Conservation (phyloP, 1,284 basidiomycete genomes). For the Volvariella volvacea region DNA sequence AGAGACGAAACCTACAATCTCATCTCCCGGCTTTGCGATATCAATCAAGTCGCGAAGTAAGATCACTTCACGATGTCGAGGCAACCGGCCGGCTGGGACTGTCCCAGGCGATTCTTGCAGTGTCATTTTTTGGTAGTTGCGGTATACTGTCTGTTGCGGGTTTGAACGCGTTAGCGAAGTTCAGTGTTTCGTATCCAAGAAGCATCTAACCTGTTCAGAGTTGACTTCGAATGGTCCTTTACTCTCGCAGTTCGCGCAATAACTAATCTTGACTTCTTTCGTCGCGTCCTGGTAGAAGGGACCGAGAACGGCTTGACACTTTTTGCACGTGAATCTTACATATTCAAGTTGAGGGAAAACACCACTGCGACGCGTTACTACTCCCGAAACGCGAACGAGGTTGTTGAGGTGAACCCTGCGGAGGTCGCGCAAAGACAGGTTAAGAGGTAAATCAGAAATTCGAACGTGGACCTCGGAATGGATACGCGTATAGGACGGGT, state of each 20-base stretch:
- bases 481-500: conserved; percentile 94
- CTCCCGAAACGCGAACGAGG: conserved; percentile 91
- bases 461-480: conserved; percentile 98
- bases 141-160: conserved; percentile 82
- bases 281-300: conserved; percentile 98
- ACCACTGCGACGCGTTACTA: conserved; percentile 94
- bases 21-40: conserved; percentile 95
- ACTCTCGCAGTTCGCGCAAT: conserved; percentile 90
- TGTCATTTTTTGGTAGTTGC: conserved; percentile 99
- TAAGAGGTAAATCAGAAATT: conserved; percentile 89
- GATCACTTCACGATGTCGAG: conserved; percentile 94
- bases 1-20: conserved; percentile 62
- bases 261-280: conserved; percentile 91
- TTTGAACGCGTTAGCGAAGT: neutral
- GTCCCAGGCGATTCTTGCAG: conserved; percentile 98
- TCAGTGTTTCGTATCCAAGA: neutral
- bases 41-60: conserved; percentile 98
- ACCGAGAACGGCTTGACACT: conserved; percentile 88
- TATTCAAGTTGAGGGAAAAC: conserved; percentile 99
- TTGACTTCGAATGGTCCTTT: conserved; percentile 96
- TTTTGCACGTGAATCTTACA: conserved; percentile 96
- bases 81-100: conserved; percentile 94
- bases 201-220: conserved; percentile 74
- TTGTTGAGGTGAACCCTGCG: conserved; percentile 91
- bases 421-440: conserved; percentile 87